A percentile compares a stretch with the other conserved stretches of the same genome.
These are phyloP conservation scores for Lipomyces sp. DNA, from an alignment of 805 yeast genomes.

Conservation along the genomic window DNA sequence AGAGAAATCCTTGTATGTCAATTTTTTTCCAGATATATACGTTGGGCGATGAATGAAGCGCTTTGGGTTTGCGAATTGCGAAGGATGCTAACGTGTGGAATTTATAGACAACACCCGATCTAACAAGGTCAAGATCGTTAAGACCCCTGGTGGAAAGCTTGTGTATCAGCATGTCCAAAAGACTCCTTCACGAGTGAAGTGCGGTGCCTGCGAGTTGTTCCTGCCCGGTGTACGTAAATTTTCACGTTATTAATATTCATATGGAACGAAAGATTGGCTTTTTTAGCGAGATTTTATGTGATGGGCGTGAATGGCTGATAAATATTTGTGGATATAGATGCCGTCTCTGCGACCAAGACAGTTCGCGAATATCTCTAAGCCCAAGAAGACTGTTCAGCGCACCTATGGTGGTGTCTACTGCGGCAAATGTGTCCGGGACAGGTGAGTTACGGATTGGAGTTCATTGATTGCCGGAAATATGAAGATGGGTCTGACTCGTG, in stretches of 20 bases:
- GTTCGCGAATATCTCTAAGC: conserved; percentile 92
- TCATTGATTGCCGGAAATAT: background rate
- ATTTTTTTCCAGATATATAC: conserved; percentile 43
- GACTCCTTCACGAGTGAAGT: conserved; percentile 57
- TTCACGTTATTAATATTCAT: background rate
- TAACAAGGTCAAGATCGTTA: conserved; percentile 98
- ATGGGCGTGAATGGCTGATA: background rate
- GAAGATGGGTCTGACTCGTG: background rate
- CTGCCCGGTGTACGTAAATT: conserved; percentile 63
- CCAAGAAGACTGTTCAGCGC: conserved; percentile 98
- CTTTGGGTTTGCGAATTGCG: background rate
- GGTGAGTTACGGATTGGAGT: conserved; percentile 15
- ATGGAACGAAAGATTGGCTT: too few species aligned
- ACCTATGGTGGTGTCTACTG: conserved; percentile 99
- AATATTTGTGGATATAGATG: conserved; percentile 44
- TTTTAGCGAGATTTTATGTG: background rate
- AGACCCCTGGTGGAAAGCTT: conserved; percentile 99
- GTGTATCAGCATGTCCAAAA: conserved; percentile 97
- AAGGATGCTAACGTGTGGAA: conserved; percentile 45
- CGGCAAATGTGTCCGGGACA: conserved; percentile 94
- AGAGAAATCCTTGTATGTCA: conserved; percentile 97
- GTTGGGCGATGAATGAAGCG: background rate
- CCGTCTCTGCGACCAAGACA: conserved; percentile 97
- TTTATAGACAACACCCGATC: conserved; percentile 94
- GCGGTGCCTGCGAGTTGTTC: conserved; percentile 70